Evolutionary conservation across 2,329 filamentous ascomycete genomes (phyloP).

Genomic region (Exophiala phaeomuriformis): DNA sequence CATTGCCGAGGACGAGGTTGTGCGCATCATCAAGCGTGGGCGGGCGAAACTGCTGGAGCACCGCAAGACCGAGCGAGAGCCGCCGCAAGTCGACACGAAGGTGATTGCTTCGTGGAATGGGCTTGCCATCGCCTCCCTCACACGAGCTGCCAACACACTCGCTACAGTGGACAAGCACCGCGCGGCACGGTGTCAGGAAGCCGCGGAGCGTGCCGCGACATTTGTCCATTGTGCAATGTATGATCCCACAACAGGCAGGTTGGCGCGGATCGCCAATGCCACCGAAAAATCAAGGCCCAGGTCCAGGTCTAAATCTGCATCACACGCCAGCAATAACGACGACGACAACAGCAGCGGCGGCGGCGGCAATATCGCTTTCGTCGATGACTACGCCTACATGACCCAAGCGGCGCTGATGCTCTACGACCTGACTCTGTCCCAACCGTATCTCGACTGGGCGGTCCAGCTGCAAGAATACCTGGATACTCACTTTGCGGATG

Average conservation of each 20-base stretch:
- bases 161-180: constrained; percentile 51
- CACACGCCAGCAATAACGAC: too few relatives aligned
- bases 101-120: constrained; percentile 84
- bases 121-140: constrained; percentile 74
- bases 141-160: constrained; percentile 65
- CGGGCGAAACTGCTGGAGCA: constrained; percentile 62
- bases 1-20: constrained; percentile 61
- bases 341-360: not conserved
- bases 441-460: constrained; percentile 69
- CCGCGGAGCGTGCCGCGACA: constrained; percentile 59
- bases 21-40: constrained; percentile 59
- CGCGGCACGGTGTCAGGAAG: constrained; percentile 54
- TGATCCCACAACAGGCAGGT: constrained; percentile 51
- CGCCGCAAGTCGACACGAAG: constrained; percentile 79
- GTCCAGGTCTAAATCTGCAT: too few relatives aligned
- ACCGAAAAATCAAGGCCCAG: too few relatives aligned
- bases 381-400: constrained; percentile 90
- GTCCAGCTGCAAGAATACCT: constrained; percentile 70
- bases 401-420: constrained; percentile 75
- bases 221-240: constrained; percentile 72
- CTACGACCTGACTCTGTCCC: constrained; percentile 74
- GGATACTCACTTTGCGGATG: constrained; percentile 69
- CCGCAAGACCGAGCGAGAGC: constrained; percentile 64
- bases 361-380: constrained; percentile 63
- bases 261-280: constrained; percentile 50